Evolutionary conservation across 2,329 filamentous ascomycete species (phyloP).

Genomic region (Botryotinia narcissicola): DNA sequence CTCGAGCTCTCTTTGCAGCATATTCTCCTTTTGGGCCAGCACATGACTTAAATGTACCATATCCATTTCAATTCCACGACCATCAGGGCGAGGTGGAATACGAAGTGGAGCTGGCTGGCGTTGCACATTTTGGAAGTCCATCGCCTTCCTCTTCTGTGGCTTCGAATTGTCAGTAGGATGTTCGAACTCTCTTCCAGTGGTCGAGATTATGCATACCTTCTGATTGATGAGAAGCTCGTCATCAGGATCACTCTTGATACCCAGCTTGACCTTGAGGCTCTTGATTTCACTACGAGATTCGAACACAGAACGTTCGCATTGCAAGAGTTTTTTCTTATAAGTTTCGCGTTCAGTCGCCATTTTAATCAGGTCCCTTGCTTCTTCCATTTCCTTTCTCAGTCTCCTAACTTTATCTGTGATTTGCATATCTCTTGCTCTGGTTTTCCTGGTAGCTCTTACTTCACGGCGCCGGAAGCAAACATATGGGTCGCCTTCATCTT

Average conservation of each 20-base stretch:
- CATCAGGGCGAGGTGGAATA: slow-evolving; percentile 66
- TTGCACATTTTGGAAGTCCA: slow-evolving; percentile 55
- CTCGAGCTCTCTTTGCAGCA: slow-evolving; percentile 79
- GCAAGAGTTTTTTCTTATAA: slow-evolving; percentile 73
- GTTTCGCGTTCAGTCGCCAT: slow-evolving; percentile 78
- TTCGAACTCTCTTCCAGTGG: slow-evolving; percentile 4
- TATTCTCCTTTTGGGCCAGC: slow-evolving; percentile 75
- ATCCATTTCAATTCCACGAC: slow-evolving; percentile 73
- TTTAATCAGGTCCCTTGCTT: slow-evolving; percentile 76
- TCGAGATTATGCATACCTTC: slow-evolving; percentile 62
- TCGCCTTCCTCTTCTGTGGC: slow-evolving; percentile 69
- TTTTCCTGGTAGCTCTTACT: slow-evolving; percentile 91
- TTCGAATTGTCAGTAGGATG: slow-evolving; percentile 36
- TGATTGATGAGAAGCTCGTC: slow-evolving; percentile 95
- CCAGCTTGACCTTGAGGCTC: slow-evolving; percentile 81
- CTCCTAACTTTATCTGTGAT: slow-evolving; percentile 93
- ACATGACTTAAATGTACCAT: slow-evolving; percentile 74
- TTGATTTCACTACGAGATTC: slow-evolving; percentile 79
- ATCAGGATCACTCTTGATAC: slow-evolving; percentile 72
- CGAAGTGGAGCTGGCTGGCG: slow-evolving; percentile 65
- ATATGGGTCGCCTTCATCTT: slow-evolving; percentile 93
- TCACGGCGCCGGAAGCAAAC: slow-evolving; percentile 97
- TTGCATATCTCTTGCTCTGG: slow-evolving; percentile 87
- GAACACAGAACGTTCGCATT: slow-evolving; percentile 74
- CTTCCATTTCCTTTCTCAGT: slow-evolving; percentile 85